These are phyloP conservation scores for Annona squamosa DNA, from an alignment of 164 flowering plant genomes.

Conservation along the genomic window DNA sequence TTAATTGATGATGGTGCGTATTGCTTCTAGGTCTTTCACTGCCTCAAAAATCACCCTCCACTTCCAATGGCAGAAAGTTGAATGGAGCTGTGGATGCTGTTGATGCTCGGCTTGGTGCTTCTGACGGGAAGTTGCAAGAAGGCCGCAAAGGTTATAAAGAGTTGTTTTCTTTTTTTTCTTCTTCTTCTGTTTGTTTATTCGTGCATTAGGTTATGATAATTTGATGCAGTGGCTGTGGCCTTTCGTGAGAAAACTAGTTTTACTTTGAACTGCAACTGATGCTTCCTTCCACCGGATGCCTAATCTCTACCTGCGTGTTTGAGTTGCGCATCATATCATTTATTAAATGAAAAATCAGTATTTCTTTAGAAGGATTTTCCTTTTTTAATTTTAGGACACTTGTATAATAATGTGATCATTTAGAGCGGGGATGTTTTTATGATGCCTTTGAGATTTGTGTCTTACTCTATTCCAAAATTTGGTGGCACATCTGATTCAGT, in stretches of 20 bases:
- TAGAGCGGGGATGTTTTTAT: background rate
- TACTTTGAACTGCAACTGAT: background rate
- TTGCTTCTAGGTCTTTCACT: conserved; percentile 49
- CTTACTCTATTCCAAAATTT: background rate
- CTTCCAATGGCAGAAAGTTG: conserved; percentile 19
- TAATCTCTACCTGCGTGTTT: too few relatives aligned
- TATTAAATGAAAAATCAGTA: too few relatives aligned
- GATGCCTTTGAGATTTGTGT: background rate
- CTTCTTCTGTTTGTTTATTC: background rate
- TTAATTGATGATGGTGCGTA: conserved; percentile 9
- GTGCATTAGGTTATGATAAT: background rate
- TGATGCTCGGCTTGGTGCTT: conserved; percentile 11
- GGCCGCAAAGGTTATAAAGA: conserved; percentile 30
- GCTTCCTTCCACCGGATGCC: background rate
- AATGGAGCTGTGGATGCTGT: conserved; percentile 14
- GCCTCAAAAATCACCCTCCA: conserved; percentile 25
- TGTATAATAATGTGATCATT: background rate
- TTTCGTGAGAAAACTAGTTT: background rate
- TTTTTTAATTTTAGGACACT: too few relatives aligned
- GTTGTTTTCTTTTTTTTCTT: background rate
- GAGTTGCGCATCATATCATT: too few relatives aligned
- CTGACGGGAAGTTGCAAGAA: conserved; percentile 20
- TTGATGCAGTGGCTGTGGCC: background rate
- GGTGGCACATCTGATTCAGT: background rate
- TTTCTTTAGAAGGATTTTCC: too few relatives aligned